Evolutionary conservation across 345 rosid species (phyloP), one percentile per base, ranked within the genome.

Genomic region (Noccaea bulbosa): DNA sequence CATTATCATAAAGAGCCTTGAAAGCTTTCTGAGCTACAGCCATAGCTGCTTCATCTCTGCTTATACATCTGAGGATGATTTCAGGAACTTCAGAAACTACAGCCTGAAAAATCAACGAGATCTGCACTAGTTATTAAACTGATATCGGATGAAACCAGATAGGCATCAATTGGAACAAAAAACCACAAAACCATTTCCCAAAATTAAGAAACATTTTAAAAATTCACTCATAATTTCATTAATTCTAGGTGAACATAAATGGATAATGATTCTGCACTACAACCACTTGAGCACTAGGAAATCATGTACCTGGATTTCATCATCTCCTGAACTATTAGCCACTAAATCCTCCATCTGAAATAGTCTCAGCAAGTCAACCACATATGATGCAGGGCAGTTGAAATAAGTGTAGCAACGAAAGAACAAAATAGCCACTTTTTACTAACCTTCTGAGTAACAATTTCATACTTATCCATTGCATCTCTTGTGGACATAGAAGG

Each of bases 21-120:
- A 94, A 94, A 69, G 90, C 97, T 95, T 86, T 94, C 76, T 91
- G 99, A 55, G 99, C 97, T 27, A 94, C 96, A 67, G 99, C 98
- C 61, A 87, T 76, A 55, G 99, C 98, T 62, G 98, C 99, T 81
- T 91, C 98, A 76, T 94, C 99, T 75, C 96, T 84, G 76, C 93
- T 91, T 24, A 88, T 78, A 79, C 99, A 91, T 76, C 99, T 83
- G 16, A 91, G 91, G 75, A 94, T 88, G 65, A 94, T 91, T 71
- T 94, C 98, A 78, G 97, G 97, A 79, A 94, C 96, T 80, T 89
- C 98, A 43, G 96, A 74, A 77, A 89, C 77, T 46, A 91, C 69
- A 30, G 87, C 96, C 99, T 94, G 82, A 20, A 77, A 74, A 73
- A 11, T 48, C 30, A 61, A 53, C 11, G 70, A 51, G 52, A 35